These are phyloP conservation scores for Pyrenopolyporus hunteri DNA, from an alignment of 495 filamentous ascomycete species.

Conservation along the genomic window DNA sequence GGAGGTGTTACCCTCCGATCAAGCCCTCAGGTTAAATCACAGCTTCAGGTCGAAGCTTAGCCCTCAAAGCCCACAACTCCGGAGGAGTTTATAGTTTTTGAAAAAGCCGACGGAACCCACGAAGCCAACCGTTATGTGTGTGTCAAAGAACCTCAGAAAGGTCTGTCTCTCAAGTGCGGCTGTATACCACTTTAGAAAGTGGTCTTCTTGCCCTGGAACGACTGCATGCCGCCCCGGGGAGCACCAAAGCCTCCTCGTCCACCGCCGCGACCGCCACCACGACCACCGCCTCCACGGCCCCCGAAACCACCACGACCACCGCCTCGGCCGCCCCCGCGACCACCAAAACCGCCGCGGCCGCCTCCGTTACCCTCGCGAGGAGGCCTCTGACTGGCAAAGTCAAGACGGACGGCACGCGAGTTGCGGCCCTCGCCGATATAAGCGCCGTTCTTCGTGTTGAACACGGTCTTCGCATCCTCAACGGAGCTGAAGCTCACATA, in stretches of 20 bases:
- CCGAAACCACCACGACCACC: constrained; percentile 54
- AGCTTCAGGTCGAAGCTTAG: constrained; percentile 49
- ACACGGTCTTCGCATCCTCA: constrained; percentile 83
- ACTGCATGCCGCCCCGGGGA: constrained; percentile 32
- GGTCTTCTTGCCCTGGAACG: constrained; percentile 91
- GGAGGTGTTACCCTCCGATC: constrained; percentile 45
- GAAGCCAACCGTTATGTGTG: constrained; percentile 53
- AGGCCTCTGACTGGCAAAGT: constrained; percentile 82
- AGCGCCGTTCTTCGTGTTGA: constrained; percentile 74
- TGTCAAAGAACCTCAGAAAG: constrained; percentile 48
- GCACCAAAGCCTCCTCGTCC: constrained; percentile 52
- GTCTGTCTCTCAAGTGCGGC: constrained; percentile 50
- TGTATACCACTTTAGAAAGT: constrained; percentile 69
- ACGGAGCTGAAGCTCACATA: constrained; percentile 85
- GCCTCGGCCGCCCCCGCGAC: constrained; percentile 56
- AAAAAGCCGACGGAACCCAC: constrained; percentile 58
- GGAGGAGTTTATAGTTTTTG: constrained; percentile 46
- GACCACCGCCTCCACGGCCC: constrained; percentile 52
- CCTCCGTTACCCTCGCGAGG: constrained; percentile 58
- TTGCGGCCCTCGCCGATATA: constrained; percentile 66
- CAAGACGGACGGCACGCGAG: constrained; percentile 79
- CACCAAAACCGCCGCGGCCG: constrained; percentile 52
- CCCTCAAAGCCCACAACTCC: constrained; percentile 58
- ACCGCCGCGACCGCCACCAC: constrained; percentile 49
- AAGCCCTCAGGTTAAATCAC: constrained; percentile 59